Conservation (phyloP, 2,329 filamentous ascomycete species). For the Uncinocarpus reesii region DNA sequence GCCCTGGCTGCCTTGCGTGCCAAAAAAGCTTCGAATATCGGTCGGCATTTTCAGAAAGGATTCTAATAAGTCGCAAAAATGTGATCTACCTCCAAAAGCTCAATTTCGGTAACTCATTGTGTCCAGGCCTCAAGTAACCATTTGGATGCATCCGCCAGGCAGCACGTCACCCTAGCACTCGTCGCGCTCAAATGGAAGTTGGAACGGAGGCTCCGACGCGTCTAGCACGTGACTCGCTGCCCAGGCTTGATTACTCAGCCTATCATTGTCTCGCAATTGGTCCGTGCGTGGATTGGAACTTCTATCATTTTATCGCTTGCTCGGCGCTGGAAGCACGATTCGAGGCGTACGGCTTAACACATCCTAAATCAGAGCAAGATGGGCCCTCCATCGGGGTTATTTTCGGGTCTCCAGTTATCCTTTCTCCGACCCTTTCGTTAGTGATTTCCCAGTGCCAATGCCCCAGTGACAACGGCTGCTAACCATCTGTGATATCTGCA, state of each 20-base stretch:
- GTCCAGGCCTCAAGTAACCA: not conserved
- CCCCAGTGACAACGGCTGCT: conserved; percentile 15
- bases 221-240: not conserved
- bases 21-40: conserved; percentile 88
- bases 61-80: not conserved
- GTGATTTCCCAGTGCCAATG: conserved; percentile 12
- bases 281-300: conserved; percentile 4
- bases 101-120: not conserved
- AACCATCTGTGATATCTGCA: conserved; percentile 17
- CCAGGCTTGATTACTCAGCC: not conserved
- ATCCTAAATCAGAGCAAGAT: conserved; percentile 18
- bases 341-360: not conserved
- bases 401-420: conserved; percentile 28
- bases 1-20: conserved; percentile 56
- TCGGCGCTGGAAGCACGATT: not conserved
- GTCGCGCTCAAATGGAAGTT: conserved; percentile 2
- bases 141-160: not conserved
- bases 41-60: conserved; percentile 50
- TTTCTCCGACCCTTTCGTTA: conserved; percentile 29
- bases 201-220: no score
- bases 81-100: not conserved
- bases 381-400: conserved; percentile 29
- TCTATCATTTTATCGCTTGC: not conserved
- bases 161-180: conserved; percentile 3
- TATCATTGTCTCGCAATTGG: not conserved